phyloP scores from a whole-genome alignment of 306 rosid genomes.

The Vachellia pachyceras region DNA sequence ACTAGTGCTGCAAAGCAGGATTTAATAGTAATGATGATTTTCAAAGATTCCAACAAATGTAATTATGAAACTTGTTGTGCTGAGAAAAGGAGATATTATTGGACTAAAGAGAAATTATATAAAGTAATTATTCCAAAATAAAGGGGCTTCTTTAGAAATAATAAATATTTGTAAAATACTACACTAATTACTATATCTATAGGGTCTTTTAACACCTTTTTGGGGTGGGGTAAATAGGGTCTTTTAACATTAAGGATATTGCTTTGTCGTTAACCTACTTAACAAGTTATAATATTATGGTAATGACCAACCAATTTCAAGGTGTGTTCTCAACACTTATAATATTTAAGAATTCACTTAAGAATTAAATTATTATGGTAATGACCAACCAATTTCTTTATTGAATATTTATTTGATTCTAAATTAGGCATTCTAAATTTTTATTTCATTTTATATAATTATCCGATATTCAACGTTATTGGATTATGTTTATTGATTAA shows the following conservation, averaged over 20 bases:
- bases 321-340: background rate
- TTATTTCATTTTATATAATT: too few species aligned
- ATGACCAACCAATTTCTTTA: background rate
- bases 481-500: background rate
- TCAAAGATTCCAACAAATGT: slow-evolving; percentile 2
- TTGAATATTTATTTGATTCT: background rate
- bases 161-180: background rate
- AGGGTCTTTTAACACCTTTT: too few species aligned
- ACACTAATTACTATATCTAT: background rate
- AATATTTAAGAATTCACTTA: background rate
- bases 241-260: background rate
- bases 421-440: background rate
- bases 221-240: too few species aligned
- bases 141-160: background rate
- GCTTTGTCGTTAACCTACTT: background rate
- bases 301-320: too few species aligned
- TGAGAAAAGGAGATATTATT: background rate
- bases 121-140: slow-evolving; percentile 14
- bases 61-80: slow-evolving; percentile 7
- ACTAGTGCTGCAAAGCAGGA: background rate
- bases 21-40: background rate
- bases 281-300: too few species aligned
- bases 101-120: background rate
- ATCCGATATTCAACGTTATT: too few species aligned
- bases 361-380: background rate